phyloP scores from a whole-genome alignment of 2,329 filamentous ascomycete genomes.

The Paramyrothecium sp. region DNA sequence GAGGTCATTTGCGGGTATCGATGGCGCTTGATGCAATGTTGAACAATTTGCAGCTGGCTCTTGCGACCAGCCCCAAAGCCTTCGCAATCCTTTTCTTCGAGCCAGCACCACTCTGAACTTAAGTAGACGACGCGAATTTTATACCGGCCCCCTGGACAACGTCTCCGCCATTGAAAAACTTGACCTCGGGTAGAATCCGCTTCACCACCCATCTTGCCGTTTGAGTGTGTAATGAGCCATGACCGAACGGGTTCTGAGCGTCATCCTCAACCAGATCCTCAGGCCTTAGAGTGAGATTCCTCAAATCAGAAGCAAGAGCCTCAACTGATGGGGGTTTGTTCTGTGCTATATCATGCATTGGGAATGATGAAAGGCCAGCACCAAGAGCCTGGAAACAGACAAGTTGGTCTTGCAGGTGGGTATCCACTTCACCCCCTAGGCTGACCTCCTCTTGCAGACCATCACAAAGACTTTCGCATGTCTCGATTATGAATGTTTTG shows the following conservation, averaged over 20 bases:
- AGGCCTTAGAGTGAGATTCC: conserved; percentile 21
- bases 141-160: conserved; percentile 45
- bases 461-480: conserved; percentile 44
- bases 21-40: too few species aligned
- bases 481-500: conserved; percentile 30
- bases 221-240: conserved; percentile 54
- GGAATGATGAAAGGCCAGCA: conserved; percentile 48
- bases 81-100: too few species aligned
- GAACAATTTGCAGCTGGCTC: too few species aligned
- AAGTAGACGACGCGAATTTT: conserved; percentile 2
- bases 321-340: conserved; percentile 10
- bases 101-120: too few species aligned
- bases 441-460: conserved; percentile 44
- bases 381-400: conserved; percentile 59
- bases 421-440: conserved; percentile 48
- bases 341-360: conserved; percentile 19
- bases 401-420: conserved; percentile 60
- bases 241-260: conserved; percentile 49
- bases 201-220: conserved; percentile 61
- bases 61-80: too few species aligned
- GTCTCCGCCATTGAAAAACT: conserved; percentile 51
- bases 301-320: conserved; percentile 24
- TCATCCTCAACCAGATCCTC: conserved; percentile 39
- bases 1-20: too few species aligned
- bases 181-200: conserved; percentile 45